Evolutionary conservation across 1,139 yeast genomes (phyloP).

Genomic region (Hyphopichia wangnamkhiaoensis): DNA sequence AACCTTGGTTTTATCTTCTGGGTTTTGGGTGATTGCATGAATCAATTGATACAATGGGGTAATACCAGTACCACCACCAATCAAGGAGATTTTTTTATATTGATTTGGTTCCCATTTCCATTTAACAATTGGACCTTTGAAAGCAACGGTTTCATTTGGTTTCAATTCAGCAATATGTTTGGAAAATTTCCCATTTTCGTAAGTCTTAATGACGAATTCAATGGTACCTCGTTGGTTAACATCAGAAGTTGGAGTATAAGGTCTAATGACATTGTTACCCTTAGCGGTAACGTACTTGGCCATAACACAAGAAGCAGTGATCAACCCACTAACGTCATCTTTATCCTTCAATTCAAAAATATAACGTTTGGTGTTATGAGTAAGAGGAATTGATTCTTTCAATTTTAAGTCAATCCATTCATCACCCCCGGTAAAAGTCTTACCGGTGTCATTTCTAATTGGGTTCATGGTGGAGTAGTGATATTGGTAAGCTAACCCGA

Average conservation of each 20-base stretch:
- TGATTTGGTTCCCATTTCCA: constrained; percentile 92
- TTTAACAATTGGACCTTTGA: constrained; percentile 94
- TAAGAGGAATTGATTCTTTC: constrained; percentile 53
- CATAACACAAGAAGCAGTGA: constrained; percentile 76
- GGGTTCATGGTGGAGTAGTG: constrained; percentile 26
- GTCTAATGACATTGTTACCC: constrained; percentile 90
- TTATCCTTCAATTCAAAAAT: constrained; percentile 69
- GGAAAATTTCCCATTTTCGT: constrained; percentile 84
- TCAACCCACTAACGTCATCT: constrained; percentile 75
- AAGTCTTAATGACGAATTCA: constrained; percentile 81
- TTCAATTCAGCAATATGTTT: constrained; percentile 70
- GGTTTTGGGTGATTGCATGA: constrained; percentile 73
- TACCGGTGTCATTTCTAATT: constrained; percentile 50
- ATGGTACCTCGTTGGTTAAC: constrained; percentile 69
- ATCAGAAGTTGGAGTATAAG: constrained; percentile 91
- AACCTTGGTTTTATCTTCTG: constrained; percentile 75
- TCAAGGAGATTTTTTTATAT: constrained; percentile 75
- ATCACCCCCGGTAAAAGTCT: constrained; percentile 66
- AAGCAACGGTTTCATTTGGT: constrained; percentile 77
- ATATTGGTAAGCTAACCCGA: constrained; percentile 50
- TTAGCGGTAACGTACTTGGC: constrained; percentile 81
- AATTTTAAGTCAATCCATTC: constrained; percentile 84
- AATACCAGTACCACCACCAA: constrained; percentile 81
- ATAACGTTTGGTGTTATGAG: constrained; percentile 67
- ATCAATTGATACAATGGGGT: constrained; percentile 93